Evolutionary conservation across 1,139 yeast species (phyloP), one percentile per base, ranked within the genome.

Genomic region (Wickerhamomyces sp.): DNA sequence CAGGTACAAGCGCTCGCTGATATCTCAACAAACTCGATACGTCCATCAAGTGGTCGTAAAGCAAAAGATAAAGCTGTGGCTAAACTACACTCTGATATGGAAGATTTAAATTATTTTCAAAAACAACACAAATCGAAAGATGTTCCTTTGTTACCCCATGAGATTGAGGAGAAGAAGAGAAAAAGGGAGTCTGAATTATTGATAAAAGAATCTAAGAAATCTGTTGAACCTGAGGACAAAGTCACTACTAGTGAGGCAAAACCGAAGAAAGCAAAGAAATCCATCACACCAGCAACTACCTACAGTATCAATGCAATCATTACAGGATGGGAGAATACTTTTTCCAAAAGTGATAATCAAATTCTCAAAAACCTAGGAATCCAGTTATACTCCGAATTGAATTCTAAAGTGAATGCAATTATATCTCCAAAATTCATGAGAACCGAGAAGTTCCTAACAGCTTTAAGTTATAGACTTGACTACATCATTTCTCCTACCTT

Each of bases 341-440:
- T 81, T 13, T 62, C 68, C 48, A 72, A 55, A 48, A 53, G 55
- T 50, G 81, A 68, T 54, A 58, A 58, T n/a, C 60, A 60, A 26
- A 51, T 67, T 1, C 52, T 76, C 27, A 56, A 54, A 14, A 58
- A 58, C 31, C 49, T 71, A 10, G 80, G 80, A 0, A 65, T 76
- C 27, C 57, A 55, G 15, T 61, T 75, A 11, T 74, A 75, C 13
- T 72, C 69, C 36, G 74, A 78, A 10, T 59, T 73, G 14, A 62
- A 67, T 27, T 69, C 67, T 36, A 64, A 65, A 32, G 59, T 68
- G 27, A 75, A 79, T 55, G 67, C 83, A 36, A 68, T 85, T 10
- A 71, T 91, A 15, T 93, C 97, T 0, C 96, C 97, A 1, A 79
- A 81, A 50, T 73, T 84, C 11, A 64, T 85, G 55, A 75, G 98